Evolutionary conservation across 306 rosid species (phyloP).

Genomic region (Citrullus amarus): DNA sequence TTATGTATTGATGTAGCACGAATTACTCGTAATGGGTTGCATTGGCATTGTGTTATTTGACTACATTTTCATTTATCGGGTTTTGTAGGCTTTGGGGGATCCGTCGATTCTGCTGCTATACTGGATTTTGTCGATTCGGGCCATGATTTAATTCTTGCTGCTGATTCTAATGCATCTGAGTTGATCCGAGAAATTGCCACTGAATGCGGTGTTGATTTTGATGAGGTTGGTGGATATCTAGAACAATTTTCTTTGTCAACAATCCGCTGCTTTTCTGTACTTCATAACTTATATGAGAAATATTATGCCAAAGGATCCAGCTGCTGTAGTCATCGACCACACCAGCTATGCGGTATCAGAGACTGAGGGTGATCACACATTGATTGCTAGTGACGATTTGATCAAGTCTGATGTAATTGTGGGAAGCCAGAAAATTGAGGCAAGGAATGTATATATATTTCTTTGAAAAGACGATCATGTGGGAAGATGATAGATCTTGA

Average conservation of each 20-base stretch:
- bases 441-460: slow-evolving; percentile 11
- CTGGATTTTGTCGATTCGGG: slow-evolving; percentile 94
- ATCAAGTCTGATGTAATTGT: slow-evolving; percentile 62
- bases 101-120: slow-evolving; percentile 64
- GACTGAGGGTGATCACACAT: slow-evolving; percentile 75
- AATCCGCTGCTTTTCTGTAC: not conserved
- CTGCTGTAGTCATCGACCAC: slow-evolving; percentile 78
- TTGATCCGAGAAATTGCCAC: slow-evolving; percentile 70
- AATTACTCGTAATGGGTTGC: not conserved
- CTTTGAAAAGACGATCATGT: not conserved
- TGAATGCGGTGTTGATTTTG: slow-evolving; percentile 89
- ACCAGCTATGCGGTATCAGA: slow-evolving; percentile 66
- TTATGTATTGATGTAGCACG: not conserved
- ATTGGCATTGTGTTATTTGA: not conserved
- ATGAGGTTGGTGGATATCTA: slow-evolving; percentile 50
- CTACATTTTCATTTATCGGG: not conserved
- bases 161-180: slow-evolving; percentile 76
- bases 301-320: slow-evolving; percentile 32
- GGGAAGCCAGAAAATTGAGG: slow-evolving; percentile 78
- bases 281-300: not conserved
- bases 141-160: slow-evolving; percentile 76
- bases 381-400: slow-evolving; percentile 79
- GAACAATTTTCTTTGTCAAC: not conserved
- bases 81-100: slow-evolving; percentile 80
- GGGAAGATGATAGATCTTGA: not conserved